Evolutionary conservation across 805 yeast species (phyloP).

Genomic region (Sungouiozyma intestinalis): DNA sequence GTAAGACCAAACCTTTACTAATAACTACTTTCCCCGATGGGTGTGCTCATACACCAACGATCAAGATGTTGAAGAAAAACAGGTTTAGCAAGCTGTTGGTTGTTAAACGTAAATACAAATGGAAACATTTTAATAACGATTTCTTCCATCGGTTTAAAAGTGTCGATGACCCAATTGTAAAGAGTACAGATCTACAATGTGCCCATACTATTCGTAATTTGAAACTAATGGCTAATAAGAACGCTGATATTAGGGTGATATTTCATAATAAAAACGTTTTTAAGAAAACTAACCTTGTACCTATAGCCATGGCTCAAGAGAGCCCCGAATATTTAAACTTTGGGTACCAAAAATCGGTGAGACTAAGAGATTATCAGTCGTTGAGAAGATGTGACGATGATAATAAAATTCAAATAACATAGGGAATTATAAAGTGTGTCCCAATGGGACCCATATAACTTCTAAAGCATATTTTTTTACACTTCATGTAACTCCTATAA

Average conservation of each 20-base stretch:
- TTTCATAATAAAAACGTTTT: constrained; percentile 21
- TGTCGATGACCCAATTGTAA: background rate
- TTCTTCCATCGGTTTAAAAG: constrained; percentile 1
- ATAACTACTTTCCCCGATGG: constrained; percentile 24
- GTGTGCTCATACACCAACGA: constrained; percentile 19
- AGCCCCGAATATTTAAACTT: constrained; percentile 12
- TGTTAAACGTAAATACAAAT: constrained; percentile 19
- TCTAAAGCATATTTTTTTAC: too few relatives aligned
- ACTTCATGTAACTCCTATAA: too few relatives aligned
- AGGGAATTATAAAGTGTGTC: background rate
- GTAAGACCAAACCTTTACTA: constrained; percentile 20
- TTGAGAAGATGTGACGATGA: constrained; percentile 1
- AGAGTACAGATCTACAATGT: constrained; percentile 8
- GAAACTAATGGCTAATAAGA: constrained; percentile 12
- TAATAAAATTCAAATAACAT: background rate
- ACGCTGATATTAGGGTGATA: constrained; percentile 24
- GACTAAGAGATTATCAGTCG: constrained; percentile 13
- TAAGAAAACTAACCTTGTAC: constrained; percentile 9
- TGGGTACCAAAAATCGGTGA: constrained; percentile 11
- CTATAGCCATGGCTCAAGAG: constrained; percentile 1
- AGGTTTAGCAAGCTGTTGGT: constrained; percentile 14
- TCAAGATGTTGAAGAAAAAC: constrained; percentile 17
- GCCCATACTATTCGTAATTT: constrained; percentile 17
- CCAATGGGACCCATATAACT: too few relatives aligned
- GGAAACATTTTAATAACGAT: constrained; percentile 14